Base-by-base conservation (phyloP, 768 basidiomycete genomes). In the Amanita inopinata region DNA sequence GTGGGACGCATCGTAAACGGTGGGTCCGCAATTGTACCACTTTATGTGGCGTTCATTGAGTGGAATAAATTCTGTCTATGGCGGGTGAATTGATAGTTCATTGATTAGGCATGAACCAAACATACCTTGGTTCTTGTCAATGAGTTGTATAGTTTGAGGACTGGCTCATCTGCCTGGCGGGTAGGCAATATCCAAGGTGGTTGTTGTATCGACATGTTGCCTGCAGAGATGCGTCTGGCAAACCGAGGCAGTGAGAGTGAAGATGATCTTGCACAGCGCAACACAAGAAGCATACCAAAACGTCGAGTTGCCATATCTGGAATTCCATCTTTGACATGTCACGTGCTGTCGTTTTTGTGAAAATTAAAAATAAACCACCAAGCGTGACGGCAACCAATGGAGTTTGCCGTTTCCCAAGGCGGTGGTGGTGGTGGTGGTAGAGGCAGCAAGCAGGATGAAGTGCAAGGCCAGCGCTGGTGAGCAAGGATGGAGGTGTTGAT, bases 1-100 rank as follows among this genome's bases (percentile, higher is more conserved):
- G 61, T 99, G 96, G 31, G 90, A 85, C 9, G 91, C 80, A 69
- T 99, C 96, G 60, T 99, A 99, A 6, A 99, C 96, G 0, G 96
- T 99, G 12, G 96, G 94, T 7, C 96, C 94, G 56, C 96, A 99
- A 60, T 96, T 97, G 59, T 99, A 98, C 93, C 93, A 98, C 53
- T 93, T 92, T n/a, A 94, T 79, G 50, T 75, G 75, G 1, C 75
- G 72, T 0, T 81, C 83, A 48, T 75, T 65, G 39, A 57, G 67
- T 4, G 90, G 79, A 27, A 83, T 62, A 52, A 94, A 91, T 47
- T 83, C 81, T 40, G 76, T 82, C 88, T 92, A 54, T 7, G 33
- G 33, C 8, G 14, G 23, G 36, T 34, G 10, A 38, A 33, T 52
- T 55, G 47, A 46, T 43, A 48, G 46, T 32, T 23, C 40, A 22